Conservation (phyloP, 176 grass and related monocot genomes). For the Musa itinerans region DNA sequence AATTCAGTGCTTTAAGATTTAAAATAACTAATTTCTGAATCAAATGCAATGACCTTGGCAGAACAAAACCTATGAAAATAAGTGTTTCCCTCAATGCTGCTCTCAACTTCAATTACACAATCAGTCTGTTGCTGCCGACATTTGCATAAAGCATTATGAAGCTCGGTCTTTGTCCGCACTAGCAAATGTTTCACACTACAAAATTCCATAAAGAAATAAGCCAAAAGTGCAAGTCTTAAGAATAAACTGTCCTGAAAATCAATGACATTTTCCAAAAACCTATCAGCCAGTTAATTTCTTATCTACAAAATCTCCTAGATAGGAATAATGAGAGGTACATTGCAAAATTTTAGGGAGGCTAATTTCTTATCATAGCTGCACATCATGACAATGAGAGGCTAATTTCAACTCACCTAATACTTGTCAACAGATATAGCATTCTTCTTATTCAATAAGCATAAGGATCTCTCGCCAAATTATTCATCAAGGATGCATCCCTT, state of each 20-base stretch:
- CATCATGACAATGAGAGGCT: too few relatives aligned
- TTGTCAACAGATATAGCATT: too few relatives aligned
- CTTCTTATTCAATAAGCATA: too few relatives aligned
- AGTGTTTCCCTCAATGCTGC: conserved; percentile 55
- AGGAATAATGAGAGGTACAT: too few relatives aligned
- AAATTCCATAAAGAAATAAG: conserved; percentile 8
- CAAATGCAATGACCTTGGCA: conserved; percentile 1
- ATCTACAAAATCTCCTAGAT: neutral
- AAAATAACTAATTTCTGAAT: conserved; percentile 1
- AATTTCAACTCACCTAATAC: too few relatives aligned
- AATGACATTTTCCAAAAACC: neutral
- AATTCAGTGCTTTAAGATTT: conserved; percentile 21
- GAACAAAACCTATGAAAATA: conserved; percentile 63
- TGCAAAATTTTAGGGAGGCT: too few relatives aligned
- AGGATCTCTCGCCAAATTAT: too few relatives aligned
- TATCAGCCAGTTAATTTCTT: neutral
- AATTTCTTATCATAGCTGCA: too few relatives aligned
- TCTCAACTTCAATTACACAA: conserved; percentile 74
- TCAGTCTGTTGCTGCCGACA: conserved; percentile 44
- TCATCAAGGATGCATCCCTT: too few relatives aligned
- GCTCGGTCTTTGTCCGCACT: conserved; percentile 74
- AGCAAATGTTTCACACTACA: conserved; percentile 71
- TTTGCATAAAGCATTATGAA: conserved; percentile 58
- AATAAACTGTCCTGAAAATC: neutral
- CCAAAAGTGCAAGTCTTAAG: conserved; percentile 10